Evolutionary conservation across 1,284 basidiomycete genomes (phyloP).

Genomic region (Ustilago hordei): DNA sequence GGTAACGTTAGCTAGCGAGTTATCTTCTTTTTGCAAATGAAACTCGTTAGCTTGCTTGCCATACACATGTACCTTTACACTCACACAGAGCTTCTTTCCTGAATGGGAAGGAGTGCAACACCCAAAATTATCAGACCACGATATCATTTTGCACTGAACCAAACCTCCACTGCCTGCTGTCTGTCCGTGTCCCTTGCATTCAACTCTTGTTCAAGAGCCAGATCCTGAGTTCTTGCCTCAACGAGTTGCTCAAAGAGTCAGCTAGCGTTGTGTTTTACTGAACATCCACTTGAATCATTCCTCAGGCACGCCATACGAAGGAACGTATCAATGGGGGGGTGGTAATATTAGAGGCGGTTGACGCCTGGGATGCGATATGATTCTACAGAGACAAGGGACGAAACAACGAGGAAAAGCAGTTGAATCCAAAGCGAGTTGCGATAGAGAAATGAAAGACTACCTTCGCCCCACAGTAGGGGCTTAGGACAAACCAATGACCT

Average conservation of each 20-base stretch:
- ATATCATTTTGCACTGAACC: constrained; percentile 44
- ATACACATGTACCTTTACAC: constrained; percentile 31
- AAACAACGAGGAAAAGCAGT: constrained; percentile 19
- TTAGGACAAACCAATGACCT: constrained; percentile 70
- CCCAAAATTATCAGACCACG: constrained; percentile 48
- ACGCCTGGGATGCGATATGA: constrained; percentile 5
- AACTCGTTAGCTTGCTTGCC: neutral
- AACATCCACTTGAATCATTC: too few relatives aligned
- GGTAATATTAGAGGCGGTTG: constrained; percentile 19
- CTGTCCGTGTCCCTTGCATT: neutral
- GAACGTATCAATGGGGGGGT: neutral
- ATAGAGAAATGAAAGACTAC: too few relatives aligned
- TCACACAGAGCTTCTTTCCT: neutral
- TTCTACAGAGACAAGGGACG: neutral
- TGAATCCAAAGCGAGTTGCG: constrained; percentile 9
- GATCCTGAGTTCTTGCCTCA: neutral
- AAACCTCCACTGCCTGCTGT: neutral
- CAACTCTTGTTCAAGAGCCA: neutral
- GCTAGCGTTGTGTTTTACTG: too few relatives aligned
- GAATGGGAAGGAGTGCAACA: constrained; percentile 3
- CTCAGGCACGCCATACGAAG: neutral
- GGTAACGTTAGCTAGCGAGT: neutral
- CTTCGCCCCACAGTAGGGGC: neutral
- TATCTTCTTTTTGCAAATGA: neutral
- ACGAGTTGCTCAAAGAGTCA: neutral